Percentiles rank a stretch among this genome's conserved stretches.
These are phyloP conservation scores for Dalbergia cultrata DNA, from an alignment of 306 rosid species.

Conservation along the genomic window DNA sequence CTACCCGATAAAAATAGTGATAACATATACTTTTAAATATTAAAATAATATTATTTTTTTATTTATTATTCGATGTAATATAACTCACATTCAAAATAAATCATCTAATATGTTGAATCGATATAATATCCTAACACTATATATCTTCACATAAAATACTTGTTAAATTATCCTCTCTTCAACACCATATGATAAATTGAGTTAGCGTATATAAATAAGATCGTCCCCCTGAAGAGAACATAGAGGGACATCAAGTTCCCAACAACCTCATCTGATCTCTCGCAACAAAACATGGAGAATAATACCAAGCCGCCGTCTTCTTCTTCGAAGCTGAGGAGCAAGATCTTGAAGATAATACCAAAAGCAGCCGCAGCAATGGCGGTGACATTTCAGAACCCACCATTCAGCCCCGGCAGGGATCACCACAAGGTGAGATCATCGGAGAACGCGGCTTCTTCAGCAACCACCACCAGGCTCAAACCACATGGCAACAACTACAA, in stretches of 20 bases:
- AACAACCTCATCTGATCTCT: no score
- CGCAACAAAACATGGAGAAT: slow-evolving; percentile 49
- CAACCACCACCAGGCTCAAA: slow-evolving; percentile 36
- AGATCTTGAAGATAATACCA: slow-evolving; percentile 72
- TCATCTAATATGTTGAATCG: no score
- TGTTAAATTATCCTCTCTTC: no score
- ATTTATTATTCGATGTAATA: no score
- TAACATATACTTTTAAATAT: no score
- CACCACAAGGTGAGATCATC: slow-evolving; percentile 45
- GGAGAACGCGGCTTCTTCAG: neutral
- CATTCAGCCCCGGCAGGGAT: slow-evolving; percentile 77
- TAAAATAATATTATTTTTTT: no score
- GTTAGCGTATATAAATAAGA: neutral
- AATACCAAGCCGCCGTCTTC: slow-evolving; percentile 17
- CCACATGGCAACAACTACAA: slow-evolving; percentile 27
- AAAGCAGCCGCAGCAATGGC: slow-evolving; percentile 63
- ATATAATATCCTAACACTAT: no score
- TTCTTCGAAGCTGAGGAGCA: slow-evolving; percentile 58
- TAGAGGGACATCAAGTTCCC: neutral
- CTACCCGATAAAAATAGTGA: no score
- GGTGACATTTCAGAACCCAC: slow-evolving; percentile 66
- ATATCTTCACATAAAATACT: no score
- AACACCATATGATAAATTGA: no score
- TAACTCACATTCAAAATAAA: no score
- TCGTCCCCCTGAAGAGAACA: neutral